Conservation (phyloP, 2,329 filamentous ascomycete species). For the Juglanconis sp. region DNA sequence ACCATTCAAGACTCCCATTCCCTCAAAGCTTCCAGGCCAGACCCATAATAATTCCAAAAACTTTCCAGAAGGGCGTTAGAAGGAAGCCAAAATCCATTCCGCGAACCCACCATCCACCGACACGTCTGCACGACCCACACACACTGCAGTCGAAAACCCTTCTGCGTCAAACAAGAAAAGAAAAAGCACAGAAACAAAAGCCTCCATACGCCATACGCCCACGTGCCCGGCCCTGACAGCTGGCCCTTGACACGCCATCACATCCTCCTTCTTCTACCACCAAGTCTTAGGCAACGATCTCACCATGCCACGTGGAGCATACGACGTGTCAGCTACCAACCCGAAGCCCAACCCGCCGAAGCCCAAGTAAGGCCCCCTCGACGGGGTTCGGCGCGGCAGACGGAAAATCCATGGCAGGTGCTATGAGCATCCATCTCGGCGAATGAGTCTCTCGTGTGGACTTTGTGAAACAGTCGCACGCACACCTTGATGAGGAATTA, state of each 20-base stretch:
- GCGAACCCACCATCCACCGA: neutral
- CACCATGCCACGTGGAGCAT: constrained; percentile 18
- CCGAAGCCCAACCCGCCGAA: constrained; percentile 17
- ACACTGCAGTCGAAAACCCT: neutral
- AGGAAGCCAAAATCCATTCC: constrained; percentile 8
- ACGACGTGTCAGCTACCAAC: constrained; percentile 18
- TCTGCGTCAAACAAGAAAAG: neutral
- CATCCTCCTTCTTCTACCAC: neutral
- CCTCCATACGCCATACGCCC: neutral
- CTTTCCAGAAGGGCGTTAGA: constrained; percentile 17
- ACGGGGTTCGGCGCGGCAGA: neutral
- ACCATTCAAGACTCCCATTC: neutral
- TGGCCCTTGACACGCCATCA: neutral
- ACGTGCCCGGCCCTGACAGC: neutral
- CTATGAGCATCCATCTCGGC: neutral
- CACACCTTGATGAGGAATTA: neutral
- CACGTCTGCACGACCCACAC: constrained; percentile 4
- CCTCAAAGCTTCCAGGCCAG: neutral
- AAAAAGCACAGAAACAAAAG: neutral
- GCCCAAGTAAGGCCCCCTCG: constrained; percentile 13
- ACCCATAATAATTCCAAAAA: constrained; percentile 1
- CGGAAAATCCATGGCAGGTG: neutral
- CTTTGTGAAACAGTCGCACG: neutral
- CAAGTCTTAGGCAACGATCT: neutral
- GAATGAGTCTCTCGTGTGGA: neutral